A percentile compares a stretch with the other conserved stretches of the same genome.
These are phyloP conservation scores for Boletus rubropictus DNA, from an alignment of 768 basidiomycete species.

Conservation along the genomic window DNA sequence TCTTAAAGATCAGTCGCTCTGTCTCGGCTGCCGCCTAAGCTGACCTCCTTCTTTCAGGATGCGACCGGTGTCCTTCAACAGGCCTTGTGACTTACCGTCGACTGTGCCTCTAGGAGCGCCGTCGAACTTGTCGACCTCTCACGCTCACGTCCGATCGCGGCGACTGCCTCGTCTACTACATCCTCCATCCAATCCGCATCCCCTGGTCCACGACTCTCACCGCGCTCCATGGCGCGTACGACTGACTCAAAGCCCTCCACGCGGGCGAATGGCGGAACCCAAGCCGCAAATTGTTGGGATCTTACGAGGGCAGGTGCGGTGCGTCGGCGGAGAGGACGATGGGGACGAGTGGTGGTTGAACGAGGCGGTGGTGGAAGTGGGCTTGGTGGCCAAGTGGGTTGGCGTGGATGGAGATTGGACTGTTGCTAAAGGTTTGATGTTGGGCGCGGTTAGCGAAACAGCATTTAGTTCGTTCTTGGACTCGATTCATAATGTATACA, in stretches of 20 bases:
- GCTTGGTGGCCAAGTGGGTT: constrained; percentile 40
- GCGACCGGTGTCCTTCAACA: too few relatives aligned
- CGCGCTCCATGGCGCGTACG: constrained; percentile 31
- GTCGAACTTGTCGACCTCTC: constrained; percentile 31
- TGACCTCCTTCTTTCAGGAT: too few relatives aligned
- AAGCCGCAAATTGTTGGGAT: constrained; percentile 20
- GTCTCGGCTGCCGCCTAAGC: too few relatives aligned
- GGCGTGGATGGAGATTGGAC: constrained; percentile 39
- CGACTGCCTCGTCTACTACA: constrained; percentile 20
- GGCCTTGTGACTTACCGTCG: constrained; percentile 47
- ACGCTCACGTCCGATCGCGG: neutral
- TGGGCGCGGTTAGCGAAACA: neutral
- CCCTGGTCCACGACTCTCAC: constrained; percentile 38
- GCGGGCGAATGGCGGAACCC: constrained; percentile 25
- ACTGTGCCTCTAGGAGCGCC: constrained; percentile 43
- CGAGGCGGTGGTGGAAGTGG: constrained; percentile 15
- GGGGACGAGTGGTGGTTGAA: too few relatives aligned
- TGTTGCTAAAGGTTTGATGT: constrained; percentile 15
- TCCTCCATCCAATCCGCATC: constrained; percentile 14
- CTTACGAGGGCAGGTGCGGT: constrained; percentile 25
- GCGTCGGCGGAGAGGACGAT: too few relatives aligned
- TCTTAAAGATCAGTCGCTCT: too few relatives aligned
- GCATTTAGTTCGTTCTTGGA: neutral
- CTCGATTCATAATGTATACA: too few relatives aligned
- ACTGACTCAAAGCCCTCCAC: constrained; percentile 22